These are phyloP conservation scores for Boletus semigastroideus DNA, from an alignment of 1,284 basidiomycete species.

Conservation along the genomic window DNA sequence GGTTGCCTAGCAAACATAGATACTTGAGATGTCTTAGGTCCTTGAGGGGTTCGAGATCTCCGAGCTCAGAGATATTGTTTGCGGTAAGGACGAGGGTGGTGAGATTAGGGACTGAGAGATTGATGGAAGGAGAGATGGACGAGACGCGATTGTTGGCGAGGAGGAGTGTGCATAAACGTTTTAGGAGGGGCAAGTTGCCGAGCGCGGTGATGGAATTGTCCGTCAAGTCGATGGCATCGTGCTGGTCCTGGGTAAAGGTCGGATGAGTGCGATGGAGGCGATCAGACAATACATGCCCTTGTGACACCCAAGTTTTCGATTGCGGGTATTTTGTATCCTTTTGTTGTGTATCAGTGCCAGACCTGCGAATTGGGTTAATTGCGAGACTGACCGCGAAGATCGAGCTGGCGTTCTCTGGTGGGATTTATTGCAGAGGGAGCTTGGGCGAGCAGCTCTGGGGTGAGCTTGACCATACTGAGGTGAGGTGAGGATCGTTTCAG, in stretches of 20 bases:
- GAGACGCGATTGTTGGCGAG: conserved; percentile 89
- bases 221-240: conserved; percentile 93
- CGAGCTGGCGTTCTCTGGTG: conserved; percentile 92
- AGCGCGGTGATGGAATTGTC: conserved; percentile 93
- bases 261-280: conserved; percentile 14
- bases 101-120: conserved; percentile 83
- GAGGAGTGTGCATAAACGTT: conserved; percentile 76
- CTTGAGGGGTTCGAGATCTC: conserved; percentile 84
- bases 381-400: conserved; percentile 77
- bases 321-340: conserved; percentile 94
- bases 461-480: conserved; percentile 77
- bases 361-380: conserved; percentile 24
- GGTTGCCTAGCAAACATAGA: conserved; percentile 86
- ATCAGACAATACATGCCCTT: conserved; percentile 54
- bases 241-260: conserved; percentile 66
- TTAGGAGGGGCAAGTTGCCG: conserved; percentile 82
- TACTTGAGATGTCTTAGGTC: conserved; percentile 79
- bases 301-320: conserved; percentile 99
- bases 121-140: conserved; percentile 77
- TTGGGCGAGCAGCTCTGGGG: conserved; percentile 84
- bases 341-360: conserved; percentile 15
- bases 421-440: conserved; percentile 82
- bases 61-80: conserved; percentile 72
- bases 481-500: conserved; percentile 37
- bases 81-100: conserved; percentile 78